Percentiles rank a stretch among this genome's conserved stretches.
Evolutionary conservation across 208 protist genomes (phyloP).

Genomic region (Vickermania ingenoplastis): DNA sequence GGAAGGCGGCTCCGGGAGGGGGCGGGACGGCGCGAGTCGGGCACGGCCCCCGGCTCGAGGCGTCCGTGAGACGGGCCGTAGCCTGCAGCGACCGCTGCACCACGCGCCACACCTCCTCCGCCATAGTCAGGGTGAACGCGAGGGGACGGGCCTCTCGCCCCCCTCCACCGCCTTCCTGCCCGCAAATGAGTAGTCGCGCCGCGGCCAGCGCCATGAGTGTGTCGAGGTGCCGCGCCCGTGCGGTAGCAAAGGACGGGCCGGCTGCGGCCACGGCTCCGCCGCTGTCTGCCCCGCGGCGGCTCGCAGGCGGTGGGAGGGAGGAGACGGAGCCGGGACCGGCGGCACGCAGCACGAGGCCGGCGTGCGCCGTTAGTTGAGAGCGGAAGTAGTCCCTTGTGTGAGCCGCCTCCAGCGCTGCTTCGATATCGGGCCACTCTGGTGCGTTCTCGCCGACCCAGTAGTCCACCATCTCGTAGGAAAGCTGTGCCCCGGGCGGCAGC

Average conservation of each 20-base stretch:
- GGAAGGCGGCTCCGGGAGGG: not conserved
- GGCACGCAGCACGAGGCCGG: not conserved
- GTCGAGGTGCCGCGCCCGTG: slow-evolving; percentile 16
- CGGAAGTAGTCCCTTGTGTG: not conserved
- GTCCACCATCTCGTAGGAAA: not conserved
- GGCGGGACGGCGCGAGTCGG: not conserved
- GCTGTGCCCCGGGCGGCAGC: not conserved
- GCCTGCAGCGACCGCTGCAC: slow-evolving; percentile 7
- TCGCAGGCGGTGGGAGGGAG: not conserved
- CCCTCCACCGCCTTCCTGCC: not conserved
- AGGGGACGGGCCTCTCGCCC: not conserved
- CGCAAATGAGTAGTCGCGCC: slow-evolving; percentile 36
- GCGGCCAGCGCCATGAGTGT: slow-evolving; percentile 32
- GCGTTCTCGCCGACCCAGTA: not conserved
- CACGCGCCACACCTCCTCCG: not conserved
- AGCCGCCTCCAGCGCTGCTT: not conserved
- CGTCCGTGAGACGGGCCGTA: slow-evolving; percentile 1
- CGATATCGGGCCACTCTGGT: not conserved
- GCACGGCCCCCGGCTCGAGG: not conserved
- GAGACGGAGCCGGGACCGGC: not conserved
- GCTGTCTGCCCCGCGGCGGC: not conserved
- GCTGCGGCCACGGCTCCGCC: too few relatives aligned
- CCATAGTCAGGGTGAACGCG: not conserved
- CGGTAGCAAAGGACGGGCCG: too few relatives aligned
- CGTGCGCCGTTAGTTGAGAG: not conserved